Evolutionary conservation across 768 basidiomycete species (phyloP), one percentile per base, ranked within the genome.

Genomic region (Pleurotus ostreatus): DNA sequence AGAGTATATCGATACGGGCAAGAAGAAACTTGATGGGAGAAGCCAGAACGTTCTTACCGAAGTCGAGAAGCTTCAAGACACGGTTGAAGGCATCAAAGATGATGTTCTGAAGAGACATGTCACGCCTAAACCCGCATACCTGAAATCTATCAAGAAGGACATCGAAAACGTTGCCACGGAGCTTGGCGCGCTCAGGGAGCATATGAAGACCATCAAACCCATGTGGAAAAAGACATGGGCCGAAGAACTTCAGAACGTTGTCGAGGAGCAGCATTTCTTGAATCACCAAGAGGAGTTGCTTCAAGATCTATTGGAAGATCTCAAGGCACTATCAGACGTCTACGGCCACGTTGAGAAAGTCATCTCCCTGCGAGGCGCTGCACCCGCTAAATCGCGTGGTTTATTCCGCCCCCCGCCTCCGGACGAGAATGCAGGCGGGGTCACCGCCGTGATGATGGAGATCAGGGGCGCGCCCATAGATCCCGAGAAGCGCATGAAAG

Each of bases 171-270:
- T 87, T 23, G 78, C 83, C 15, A 69, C 72, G 8, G 88, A 94
- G 71, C 78, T 98, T 44, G 79, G 85, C 59, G 86, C 83, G 63
- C 74, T 98, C 57, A 83, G 83, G 64, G 84, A 87, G 62, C 92
- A 96, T 69, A 89, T 98, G 62, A 82, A 86, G 62, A 89, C 91
- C 9, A 82, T 95, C 65, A 93, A 89, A 65, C 94, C 96, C 43
- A 92, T 92, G 82, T 99, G 96, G 96, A 92, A 95, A 78, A 94
- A 95, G 80, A 98, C 94, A 16, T 99, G 96, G 96, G 90, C 92
- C 65, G 86, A 92, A 66, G 96, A 99, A 73, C 69, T 99, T 67
- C 89, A 93, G 77, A 92, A 93, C 61, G 94, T 99, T 55, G 89
- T 98, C 57, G 94, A 97, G 68, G 96, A 99, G 69, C 95, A 99